Evolutionary conservation across 169 alveolate genomes (phyloP).

Genomic region (Plasmodium malariae): DNA sequence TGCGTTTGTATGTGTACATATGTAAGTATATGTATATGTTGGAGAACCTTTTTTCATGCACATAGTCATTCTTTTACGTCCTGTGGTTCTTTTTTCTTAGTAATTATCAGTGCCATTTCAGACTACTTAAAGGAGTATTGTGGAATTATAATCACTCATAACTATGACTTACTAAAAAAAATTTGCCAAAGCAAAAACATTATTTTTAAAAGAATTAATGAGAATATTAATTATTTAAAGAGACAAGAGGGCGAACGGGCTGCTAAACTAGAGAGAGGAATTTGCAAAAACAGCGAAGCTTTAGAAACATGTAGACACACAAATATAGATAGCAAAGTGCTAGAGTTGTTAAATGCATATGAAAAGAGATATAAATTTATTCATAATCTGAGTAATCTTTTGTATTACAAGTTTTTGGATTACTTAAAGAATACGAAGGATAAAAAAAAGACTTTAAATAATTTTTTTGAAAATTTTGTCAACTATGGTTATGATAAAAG

Average conservation of each 20-base stretch:
- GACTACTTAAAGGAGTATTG: constrained; percentile 68
- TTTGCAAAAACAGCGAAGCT: constrained; percentile 73
- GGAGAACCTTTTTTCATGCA: background rate
- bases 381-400: constrained; percentile 47
- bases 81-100: background rate
- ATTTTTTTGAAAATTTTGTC: constrained; percentile 43
- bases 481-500: background rate
- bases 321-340: constrained; percentile 19
- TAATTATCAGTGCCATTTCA: constrained; percentile 70
- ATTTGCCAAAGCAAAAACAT: constrained; percentile 62
- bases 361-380: constrained; percentile 61
- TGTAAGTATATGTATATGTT: background rate
- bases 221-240: constrained; percentile 36
- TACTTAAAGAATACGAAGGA: constrained; percentile 25
- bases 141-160: constrained; percentile 75
- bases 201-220: constrained; percentile 55
- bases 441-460: background rate
- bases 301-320: constrained; percentile 74
- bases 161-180: constrained; percentile 66
- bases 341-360: constrained; percentile 34
- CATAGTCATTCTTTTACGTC: background rate
- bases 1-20: background rate
- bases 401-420: constrained; percentile 59
- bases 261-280: constrained; percentile 48
- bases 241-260: constrained; percentile 1